Base-by-base conservation (phyloP, 2,329 filamentous ascomycete species). In the Diaporthe citri region DNA sequence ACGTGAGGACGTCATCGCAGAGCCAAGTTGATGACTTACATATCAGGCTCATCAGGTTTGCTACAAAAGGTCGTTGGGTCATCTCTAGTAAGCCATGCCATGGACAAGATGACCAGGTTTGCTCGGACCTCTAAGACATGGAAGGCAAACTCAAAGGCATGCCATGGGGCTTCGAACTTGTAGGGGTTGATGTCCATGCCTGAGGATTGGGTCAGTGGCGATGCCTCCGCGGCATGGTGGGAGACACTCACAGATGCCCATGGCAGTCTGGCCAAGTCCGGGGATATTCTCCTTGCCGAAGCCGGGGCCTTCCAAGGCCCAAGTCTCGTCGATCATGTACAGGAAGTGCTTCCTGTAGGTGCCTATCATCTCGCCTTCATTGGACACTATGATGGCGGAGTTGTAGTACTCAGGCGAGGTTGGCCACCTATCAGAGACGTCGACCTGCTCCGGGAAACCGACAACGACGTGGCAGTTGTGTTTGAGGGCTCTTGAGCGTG, bases 361-460 rank as follows among this genome's bases (percentile, higher is more conserved):
- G 0, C 84, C 90, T 0, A 91, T 83, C 0, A 87, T 89, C n/a
- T 93, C 90, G 0, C 92, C 92, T 0, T 92, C 89, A 0, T 78
- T 80, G 72, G 88, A 90, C 5, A 93, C 86, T 0, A 91, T 83
- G 2, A 93, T 86, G 0, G 82, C 80, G 0, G 87, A 86, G 74
- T 91, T 91, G 80, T 90, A 91, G 46, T 89, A 90, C 76, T 90
- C 88, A 0, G 88, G 87, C 0, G 80, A 82, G 0, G 88, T 82
- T 0, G 90, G 90, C 87, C 89, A 90, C 34, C 85, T 85, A 0
- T 81, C 69, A 0, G 84, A 80, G 0, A 88, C 79, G 67, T 92
- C 90, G 0, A 89, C 89, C 78, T 89, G 90, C 74, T 97, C 94
- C 0, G 94, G 94, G 73, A 96, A 97, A 0, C 94, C 94, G n/a